Percentiles rank a stretch among this genome's conserved stretches.
These are phyloP conservation scores for Penicillium steckii DNA, from an alignment of 495 filamentous ascomycete species.

Conservation along the genomic window DNA sequence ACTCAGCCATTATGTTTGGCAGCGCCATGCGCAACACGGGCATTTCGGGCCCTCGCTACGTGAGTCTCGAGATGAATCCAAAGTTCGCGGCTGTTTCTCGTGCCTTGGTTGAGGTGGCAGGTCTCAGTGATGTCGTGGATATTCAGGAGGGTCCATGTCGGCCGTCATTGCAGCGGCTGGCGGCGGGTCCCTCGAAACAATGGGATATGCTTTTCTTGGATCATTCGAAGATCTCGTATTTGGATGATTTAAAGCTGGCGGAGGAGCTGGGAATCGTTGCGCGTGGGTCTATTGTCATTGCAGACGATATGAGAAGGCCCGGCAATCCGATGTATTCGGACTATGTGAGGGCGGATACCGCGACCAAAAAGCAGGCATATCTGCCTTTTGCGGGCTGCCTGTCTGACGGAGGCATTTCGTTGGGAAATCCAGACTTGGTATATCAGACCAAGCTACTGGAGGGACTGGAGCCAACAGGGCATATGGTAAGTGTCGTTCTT, in stretches of 20 bases:
- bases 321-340: slow-evolving; percentile 19
- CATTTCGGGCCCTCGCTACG: slow-evolving; percentile 44
- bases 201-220: slow-evolving; percentile 20
- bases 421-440: too few species aligned
- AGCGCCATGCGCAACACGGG: slow-evolving; percentile 53
- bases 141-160: slow-evolving; percentile 57
- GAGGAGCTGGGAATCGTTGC: slow-evolving; percentile 5
- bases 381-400: too few species aligned
- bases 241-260: slow-evolving; percentile 11
- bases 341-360: too few species aligned
- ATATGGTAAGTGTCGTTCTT: too few species aligned
- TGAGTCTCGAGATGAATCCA: slow-evolving; percentile 63
- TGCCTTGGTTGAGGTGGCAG: slow-evolving; percentile 62
- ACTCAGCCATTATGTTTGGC: slow-evolving; percentile 66
- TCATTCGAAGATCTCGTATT: slow-evolving; percentile 16
- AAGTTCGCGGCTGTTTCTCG: slow-evolving; percentile 63
- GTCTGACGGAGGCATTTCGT: too few species aligned
- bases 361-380: too few species aligned
- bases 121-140: slow-evolving; percentile 61
- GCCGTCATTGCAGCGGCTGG: slow-evolving; percentile 5
- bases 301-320: slow-evolving; percentile 20
- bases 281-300: slow-evolving; percentile 12
- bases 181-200: background rate
- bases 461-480: too few species aligned
- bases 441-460: too few species aligned